Evolutionary conservation across 2,329 filamentous ascomycete genomes (phyloP), one percentile per base, ranked within the genome.

Genomic region (Dactylellina cionopaga): DNA sequence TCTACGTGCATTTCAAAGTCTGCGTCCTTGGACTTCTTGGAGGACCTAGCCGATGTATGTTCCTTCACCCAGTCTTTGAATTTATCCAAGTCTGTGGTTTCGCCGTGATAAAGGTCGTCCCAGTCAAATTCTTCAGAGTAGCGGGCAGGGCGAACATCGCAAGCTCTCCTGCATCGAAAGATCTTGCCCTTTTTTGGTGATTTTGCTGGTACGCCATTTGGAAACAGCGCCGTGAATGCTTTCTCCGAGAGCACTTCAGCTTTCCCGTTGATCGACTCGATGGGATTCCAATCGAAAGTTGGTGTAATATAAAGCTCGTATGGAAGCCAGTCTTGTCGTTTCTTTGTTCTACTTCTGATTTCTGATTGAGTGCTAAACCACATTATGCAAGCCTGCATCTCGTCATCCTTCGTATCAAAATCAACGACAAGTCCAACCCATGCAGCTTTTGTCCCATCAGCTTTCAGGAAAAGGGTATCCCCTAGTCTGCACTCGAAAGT

Each of bases 341-440:
- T 96, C 81, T 91, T 94, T 66, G 88, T 86, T 78, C 89, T 90
- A 77, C 91, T 95, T 25, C 89, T 87, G 72, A 97, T 92, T 81
- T 98, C 94, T 77, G 90, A 91, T 77, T 96, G 91, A 0, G 91
- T 92, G 0, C 91, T 92, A 79, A 99, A 97, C 95, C 95, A 99
- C 85, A 97, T 89, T 78, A 99, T 95, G 74, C 90, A 90, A 62
- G 91, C 94, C 24, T 89, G 88, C 83, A 92, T 97, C 43, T 90
- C 86, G 2, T 88, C 89, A 10, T 90, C 88, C 17, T 91, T 85
- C 46, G 90, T 88, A 29, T 89, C 87, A 76, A 99, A 96, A 43
- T 91, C 89, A 77, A 89, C 90, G 56, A 97, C 90, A 74, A 99
- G 88, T 31, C 92, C 95, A 1, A 96, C 90, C 93, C 95, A 99